phyloP scores from a whole-genome alignment of 345 rosid genomes.

The Brassica napus region Da-Ae NC_063440.1:22427001-22427500 shows the following conservation, averaged over 20 bases:
- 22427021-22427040: background rate
- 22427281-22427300: too few relatives aligned
- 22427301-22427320: too few relatives aligned
- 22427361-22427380: background rate
- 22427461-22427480: slow-evolving; percentile 6
- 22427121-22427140: too few relatives aligned
- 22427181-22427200: too few relatives aligned
- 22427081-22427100: background rate
- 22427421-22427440: background rate
- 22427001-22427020: slow-evolving; percentile 12
- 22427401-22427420: background rate
- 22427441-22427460: background rate
- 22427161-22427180: too few relatives aligned
- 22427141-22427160: too few relatives aligned
- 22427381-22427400: background rate
- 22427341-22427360: background rate
- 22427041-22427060: background rate
- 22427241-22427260: too few relatives aligned
- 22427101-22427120: background rate
- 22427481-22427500: slow-evolving; percentile 15
- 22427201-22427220: too few relatives aligned
- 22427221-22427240: too few relatives aligned
- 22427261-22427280: too few relatives aligned
- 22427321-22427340: too few relatives aligned
- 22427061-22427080: background rate